These are phyloP conservation scores for Russula dissimulans DNA, from an alignment of 768 basidiomycete species.

Conservation along the genomic window DNA sequence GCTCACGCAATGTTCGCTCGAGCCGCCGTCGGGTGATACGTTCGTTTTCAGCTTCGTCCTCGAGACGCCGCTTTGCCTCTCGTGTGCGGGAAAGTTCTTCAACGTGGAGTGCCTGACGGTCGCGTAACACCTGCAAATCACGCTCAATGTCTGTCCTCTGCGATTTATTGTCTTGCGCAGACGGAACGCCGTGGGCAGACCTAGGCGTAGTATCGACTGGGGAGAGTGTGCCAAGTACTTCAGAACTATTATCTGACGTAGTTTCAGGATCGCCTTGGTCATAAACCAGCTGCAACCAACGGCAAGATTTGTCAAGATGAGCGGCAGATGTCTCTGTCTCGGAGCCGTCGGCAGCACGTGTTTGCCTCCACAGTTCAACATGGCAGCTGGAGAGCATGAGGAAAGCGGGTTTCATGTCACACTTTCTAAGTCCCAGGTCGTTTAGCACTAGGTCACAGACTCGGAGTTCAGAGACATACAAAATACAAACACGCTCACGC, in stretches of 20 bases:
- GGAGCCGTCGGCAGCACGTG: slow-evolving; percentile 19
- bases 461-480: neutral
- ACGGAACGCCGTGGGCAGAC: neutral
- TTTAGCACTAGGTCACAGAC: slow-evolving; percentile 31
- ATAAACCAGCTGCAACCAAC: slow-evolving; percentile 43
- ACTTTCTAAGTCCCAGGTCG: slow-evolving; percentile 28
- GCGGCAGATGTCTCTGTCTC: slow-evolving; percentile 25
- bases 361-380: slow-evolving; percentile 35
- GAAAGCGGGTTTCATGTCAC: slow-evolving; percentile 40
- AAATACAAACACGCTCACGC: neutral
- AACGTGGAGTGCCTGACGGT: slow-evolving; percentile 26
- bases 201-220: neutral
- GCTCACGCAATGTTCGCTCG: slow-evolving; percentile 12
- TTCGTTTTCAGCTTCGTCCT: slow-evolving; percentile 28
- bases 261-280: slow-evolving; percentile 23
- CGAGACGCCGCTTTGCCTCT: slow-evolving; percentile 36
- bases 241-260: neutral
- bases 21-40: slow-evolving; percentile 21
- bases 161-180: neutral
- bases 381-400: slow-evolving; percentile 49
- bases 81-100: slow-evolving; percentile 28
- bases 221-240: neutral
- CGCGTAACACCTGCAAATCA: slow-evolving; percentile 34
- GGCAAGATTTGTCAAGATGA: slow-evolving; percentile 34
- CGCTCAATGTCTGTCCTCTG: slow-evolving; percentile 24